Conservation (phyloP, 345 rosid genomes). For the Eucalyptus coolabah region DNA sequence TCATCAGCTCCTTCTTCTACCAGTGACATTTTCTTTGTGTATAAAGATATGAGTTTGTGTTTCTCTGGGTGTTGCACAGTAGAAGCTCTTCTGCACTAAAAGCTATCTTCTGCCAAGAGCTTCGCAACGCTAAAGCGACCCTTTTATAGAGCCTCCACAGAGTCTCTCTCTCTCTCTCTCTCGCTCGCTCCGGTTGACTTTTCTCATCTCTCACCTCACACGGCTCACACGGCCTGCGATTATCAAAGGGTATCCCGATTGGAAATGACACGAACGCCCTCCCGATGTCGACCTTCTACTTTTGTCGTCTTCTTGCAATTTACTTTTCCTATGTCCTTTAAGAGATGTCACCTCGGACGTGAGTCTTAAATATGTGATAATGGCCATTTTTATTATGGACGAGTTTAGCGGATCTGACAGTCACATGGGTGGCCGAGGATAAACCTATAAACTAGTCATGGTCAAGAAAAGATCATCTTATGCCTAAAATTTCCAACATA, state of each 20-base stretch:
- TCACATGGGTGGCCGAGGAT: not conserved
- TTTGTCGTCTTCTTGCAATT: not conserved
- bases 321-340: not conserved
- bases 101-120: not conserved
- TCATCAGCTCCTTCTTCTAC: conserved; percentile 33
- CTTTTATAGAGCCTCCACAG: not conserved
- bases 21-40: not conserved
- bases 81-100: not conserved
- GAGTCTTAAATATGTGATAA: not conserved
- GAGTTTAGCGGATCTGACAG: not conserved
- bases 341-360: not conserved
- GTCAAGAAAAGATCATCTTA: not conserved
- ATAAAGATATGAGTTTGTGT: not conserved
- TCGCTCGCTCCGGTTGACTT: too few relatives aligned
- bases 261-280: not conserved
- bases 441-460: not conserved
- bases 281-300: not conserved
- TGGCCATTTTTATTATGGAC: not conserved
- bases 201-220: not conserved
- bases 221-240: not conserved
- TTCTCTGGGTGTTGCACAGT: not conserved
- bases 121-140: not conserved
- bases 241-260: not conserved
- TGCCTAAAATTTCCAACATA: not conserved
- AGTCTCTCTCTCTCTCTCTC: not conserved